Evolutionary conservation across 2,329 filamentous ascomycete species (phyloP).

Genomic region (Paecilomyces sp.): DNA sequence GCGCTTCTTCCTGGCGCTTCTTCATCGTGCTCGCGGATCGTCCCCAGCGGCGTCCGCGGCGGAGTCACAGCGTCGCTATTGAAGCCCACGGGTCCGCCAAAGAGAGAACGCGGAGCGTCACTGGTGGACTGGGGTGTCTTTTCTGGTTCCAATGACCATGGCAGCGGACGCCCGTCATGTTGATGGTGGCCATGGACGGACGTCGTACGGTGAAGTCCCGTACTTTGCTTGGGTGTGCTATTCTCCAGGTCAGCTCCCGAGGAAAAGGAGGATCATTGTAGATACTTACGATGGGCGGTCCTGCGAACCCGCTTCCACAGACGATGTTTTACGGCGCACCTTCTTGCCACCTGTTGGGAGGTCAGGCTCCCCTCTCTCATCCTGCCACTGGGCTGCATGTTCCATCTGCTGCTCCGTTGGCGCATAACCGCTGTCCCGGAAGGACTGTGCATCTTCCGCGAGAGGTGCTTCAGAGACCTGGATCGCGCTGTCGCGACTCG

Average conservation of each 20-base stretch:
- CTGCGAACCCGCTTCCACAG: neutral
- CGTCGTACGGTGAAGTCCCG: slow-evolving; percentile 25
- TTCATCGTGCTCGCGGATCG: slow-evolving; percentile 46
- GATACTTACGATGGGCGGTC: slow-evolving; percentile 17
- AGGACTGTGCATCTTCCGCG: slow-evolving; percentile 14
- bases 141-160: slow-evolving; percentile 24
- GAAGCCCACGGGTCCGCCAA: slow-evolving; percentile 22
- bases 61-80: slow-evolving; percentile 21
- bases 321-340: neutral
- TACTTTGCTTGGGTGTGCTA: slow-evolving; percentile 4
- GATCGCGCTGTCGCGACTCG: slow-evolving; percentile 39
- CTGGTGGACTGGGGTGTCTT: neutral
- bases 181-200: slow-evolving; percentile 31
- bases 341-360: neutral
- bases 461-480: slow-evolving; percentile 39
- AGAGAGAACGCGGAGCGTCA: slow-evolving; percentile 23
- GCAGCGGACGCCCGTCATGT: slow-evolving; percentile 11
- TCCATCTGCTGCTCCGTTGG: slow-evolving; percentile 13
- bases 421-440: slow-evolving; percentile 39
- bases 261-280: slow-evolving; percentile 16
- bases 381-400: slow-evolving; percentile 2
- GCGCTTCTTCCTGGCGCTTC: slow-evolving; percentile 27
- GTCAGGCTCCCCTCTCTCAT: neutral
- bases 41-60: slow-evolving; percentile 38
- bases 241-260: slow-evolving; percentile 14